Evolutionary conservation across 768 basidiomycete species (phyloP), one percentile per base, ranked within the genome.

Genomic region (Naganishia friedmannii): DNA sequence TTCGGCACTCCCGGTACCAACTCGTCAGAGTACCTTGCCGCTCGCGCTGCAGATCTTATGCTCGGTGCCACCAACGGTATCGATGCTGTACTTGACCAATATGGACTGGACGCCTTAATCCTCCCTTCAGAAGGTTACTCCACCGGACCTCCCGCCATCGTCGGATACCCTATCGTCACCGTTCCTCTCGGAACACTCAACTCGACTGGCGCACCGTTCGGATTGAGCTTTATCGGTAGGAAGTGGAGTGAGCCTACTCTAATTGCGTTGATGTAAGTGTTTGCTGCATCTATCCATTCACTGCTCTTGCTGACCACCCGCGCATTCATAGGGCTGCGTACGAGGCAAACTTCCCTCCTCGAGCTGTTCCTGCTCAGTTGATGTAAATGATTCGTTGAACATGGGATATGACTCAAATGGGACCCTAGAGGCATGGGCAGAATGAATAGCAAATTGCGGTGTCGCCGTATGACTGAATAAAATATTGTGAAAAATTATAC

Each of bases 151-250:
- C 68, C 74, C 9, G 74, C 74, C 5, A 56, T 69, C 19, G 71
- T 71, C 19, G 72, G 73, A 0, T 78, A 74, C 55, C 76, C 75
- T 3, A 74, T 74, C 37, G 77, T 73, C 21, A 72, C 68, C 45
- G 70, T 74, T 2, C 73, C 73, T 17, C 70, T 77, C 10, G 74
- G 76, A n/a, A 71, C 72, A 29, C 53, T 67, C 19, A n/a, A 58
- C 5, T 23, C 39, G 19, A 68, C 67, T 13, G 74, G 76, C 17
- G 70, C 70, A n/a, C 74, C 76, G 1, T 75, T 73, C 68, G 76
- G 74, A 10, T 55, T 75, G 45, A 65, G 72, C 39, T 70, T 77
- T 53, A 73, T 77, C 31, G 73, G 70, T 0, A 65, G 76, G 53
- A 73, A 70, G 60, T 71, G 66, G 70, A 66, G 65, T 60, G 74